Evolutionary conservation across 345 rosid species (phyloP).

Genomic region (Populus euphratica): DNA sequence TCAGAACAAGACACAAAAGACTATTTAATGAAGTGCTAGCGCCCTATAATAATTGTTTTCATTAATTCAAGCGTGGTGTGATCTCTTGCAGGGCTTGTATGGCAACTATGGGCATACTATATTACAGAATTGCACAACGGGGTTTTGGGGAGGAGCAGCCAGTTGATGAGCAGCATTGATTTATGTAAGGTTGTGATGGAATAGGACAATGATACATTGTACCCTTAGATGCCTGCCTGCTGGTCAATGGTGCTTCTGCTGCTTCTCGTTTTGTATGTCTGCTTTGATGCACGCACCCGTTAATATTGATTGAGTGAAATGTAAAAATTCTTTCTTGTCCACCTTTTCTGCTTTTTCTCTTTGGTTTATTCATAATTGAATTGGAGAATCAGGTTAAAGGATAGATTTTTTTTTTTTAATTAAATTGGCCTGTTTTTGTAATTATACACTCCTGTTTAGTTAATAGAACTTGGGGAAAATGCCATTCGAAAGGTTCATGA

Average conservation of each 20-base stretch:
- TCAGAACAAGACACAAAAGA: not conserved
- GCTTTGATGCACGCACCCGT: not conserved
- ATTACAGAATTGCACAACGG: constrained; percentile 85
- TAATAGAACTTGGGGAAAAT: not conserved
- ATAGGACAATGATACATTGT: not conserved
- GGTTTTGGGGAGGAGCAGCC: constrained; percentile 54
- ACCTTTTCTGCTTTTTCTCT: not conserved
- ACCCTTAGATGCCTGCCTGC: not conserved
- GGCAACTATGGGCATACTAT: constrained; percentile 96
- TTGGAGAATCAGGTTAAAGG: constrained; percentile 5
- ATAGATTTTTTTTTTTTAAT: not conserved
- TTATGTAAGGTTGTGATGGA: constrained; percentile 1
- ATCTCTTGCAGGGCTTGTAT: constrained; percentile 82
- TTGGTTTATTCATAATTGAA: not conserved
- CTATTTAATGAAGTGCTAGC: not conserved
- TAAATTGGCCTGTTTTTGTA: constrained; percentile 9
- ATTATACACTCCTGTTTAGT: not conserved
- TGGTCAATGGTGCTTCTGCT: not conserved
- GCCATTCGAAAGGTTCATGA: not conserved
- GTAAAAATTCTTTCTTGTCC: constrained; percentile 6
- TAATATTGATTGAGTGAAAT: not conserved
- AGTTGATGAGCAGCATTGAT: constrained; percentile 58
- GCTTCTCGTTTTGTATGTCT: constrained; percentile 2
- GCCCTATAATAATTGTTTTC: not conserved
- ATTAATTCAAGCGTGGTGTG: not conserved